Evolutionary conservation across 208 protist genomes (phyloP).

Genomic region (Tetramitus jugosus): DNA sequence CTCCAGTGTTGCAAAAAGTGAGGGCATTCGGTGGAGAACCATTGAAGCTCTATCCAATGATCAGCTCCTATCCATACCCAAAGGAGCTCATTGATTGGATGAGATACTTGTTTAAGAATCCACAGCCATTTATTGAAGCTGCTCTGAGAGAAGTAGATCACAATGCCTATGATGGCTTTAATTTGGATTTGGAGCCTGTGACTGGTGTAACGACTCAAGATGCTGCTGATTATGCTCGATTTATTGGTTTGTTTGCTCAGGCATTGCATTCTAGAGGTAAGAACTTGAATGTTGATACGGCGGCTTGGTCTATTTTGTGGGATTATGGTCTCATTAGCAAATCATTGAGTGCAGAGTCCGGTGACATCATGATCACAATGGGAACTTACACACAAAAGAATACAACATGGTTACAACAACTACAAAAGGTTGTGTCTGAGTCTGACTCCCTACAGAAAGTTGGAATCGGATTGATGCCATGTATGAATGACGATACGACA

Average conservation of each 20-base stretch:
- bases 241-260: neutral
- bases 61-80: no score
- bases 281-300: neutral
- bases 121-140: slow-evolving; percentile 4
- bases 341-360: no score
- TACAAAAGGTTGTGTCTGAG: no score
- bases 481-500: no score
- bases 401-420: no score
- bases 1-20: no score
- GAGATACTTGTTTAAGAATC: neutral
- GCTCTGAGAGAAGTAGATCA: neutral
- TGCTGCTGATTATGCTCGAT: neutral
- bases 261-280: neutral
- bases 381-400: no score
- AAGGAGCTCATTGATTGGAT: neutral
- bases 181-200: slow-evolving; percentile 5
- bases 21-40: no score
- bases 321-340: neutral
- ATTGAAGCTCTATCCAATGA: no score
- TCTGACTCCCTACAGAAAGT: no score
- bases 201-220: neutral
- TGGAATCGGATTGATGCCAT: no score
- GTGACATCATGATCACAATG: no score
- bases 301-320: neutral
- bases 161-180: neutral